Percentiles rank a stretch among this genome's conserved stretches.
These are phyloP conservation scores for Fraxinus cuspidata DNA, from an alignment of 257 asterid genomes.

Conservation along the genomic window DNA sequence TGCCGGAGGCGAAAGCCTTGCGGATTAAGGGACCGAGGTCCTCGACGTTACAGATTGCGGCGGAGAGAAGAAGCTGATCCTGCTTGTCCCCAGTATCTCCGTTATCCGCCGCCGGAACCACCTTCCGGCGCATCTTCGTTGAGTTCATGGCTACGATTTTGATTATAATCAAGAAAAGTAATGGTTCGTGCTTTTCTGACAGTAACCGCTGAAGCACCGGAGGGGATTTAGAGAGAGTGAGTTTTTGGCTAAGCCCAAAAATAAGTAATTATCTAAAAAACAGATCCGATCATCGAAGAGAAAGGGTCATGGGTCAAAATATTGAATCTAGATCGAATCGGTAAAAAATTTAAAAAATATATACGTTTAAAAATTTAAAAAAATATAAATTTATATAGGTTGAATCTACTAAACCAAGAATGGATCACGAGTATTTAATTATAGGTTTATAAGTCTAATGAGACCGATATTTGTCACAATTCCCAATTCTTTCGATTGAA, in stretches of 20 bases:
- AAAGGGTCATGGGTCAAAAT: too few species aligned
- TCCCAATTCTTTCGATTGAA: too few species aligned
- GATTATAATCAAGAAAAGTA: background rate
- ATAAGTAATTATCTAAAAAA: background rate
- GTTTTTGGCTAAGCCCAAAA: background rate
- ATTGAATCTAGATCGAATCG: too few species aligned
- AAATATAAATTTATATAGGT: too few species aligned
- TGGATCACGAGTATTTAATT: too few species aligned
- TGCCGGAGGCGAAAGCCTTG: conserved; percentile 78
- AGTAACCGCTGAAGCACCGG: conserved; percentile 41
- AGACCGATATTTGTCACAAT: too few species aligned
- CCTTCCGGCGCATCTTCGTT: conserved; percentile 75
- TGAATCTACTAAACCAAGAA: too few species aligned
- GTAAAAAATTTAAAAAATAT: too few species aligned
- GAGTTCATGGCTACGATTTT: conserved; percentile 45
- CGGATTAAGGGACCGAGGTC: conserved; percentile 88
- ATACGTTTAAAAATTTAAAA: too few species aligned
- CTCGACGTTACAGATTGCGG: conserved; percentile 92
- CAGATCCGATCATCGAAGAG: too few species aligned
- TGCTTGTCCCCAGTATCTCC: conserved; percentile 84
- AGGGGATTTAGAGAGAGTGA: conserved; percentile 41
- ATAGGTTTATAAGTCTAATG: too few species aligned
- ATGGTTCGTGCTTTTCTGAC: conserved; percentile 17
- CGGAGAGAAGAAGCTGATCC: conserved; percentile 82
- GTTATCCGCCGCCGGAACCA: conserved; percentile 67